These are phyloP conservation scores for Senecio squalidus DNA, from an alignment of 140 eudicot species.

Conservation along the genomic window DNA sequence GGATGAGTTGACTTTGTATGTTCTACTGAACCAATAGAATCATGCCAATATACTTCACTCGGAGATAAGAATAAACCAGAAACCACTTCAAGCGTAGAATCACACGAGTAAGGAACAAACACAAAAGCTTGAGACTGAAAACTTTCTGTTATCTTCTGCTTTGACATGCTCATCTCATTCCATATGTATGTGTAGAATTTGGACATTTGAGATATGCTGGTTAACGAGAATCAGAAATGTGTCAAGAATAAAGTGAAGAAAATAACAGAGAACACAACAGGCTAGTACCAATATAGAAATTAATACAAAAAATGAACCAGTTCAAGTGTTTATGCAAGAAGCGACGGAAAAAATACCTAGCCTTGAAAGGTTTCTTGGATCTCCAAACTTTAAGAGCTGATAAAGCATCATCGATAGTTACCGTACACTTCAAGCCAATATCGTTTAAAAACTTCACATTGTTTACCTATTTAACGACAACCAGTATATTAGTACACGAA, in stretches of 20 bases:
- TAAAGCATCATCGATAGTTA: slow-evolving; percentile 52
- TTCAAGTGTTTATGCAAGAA: neutral
- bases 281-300: no score
- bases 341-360: slow-evolving; percentile 45
- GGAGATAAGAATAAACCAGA: slow-evolving; percentile 60
- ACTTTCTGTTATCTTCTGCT: slow-evolving; percentile 35
- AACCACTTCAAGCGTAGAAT: slow-evolving; percentile 31
- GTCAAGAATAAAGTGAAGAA: neutral
- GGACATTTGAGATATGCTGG: slow-evolving; percentile 70
- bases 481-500: neutral
- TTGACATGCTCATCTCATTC: slow-evolving; percentile 45
- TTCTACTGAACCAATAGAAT: slow-evolving; percentile 21
- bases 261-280: neutral
- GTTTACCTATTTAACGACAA: slow-evolving; percentile 39
- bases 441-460: slow-evolving; percentile 48
- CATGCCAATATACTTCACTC: slow-evolving; percentile 67
- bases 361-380: slow-evolving; percentile 39
- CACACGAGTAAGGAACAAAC: slow-evolving; percentile 48
- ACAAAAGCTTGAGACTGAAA: slow-evolving; percentile 55
- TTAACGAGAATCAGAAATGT: neutral
- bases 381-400: slow-evolving; percentile 53
- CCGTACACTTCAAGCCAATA: slow-evolving; percentile 55
- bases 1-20: neutral
- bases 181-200: slow-evolving; percentile 56
- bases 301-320: neutral